Conservation (phyloP, 192 early-diverging fungal species). For the Obelidium mucronatum region DNA sequence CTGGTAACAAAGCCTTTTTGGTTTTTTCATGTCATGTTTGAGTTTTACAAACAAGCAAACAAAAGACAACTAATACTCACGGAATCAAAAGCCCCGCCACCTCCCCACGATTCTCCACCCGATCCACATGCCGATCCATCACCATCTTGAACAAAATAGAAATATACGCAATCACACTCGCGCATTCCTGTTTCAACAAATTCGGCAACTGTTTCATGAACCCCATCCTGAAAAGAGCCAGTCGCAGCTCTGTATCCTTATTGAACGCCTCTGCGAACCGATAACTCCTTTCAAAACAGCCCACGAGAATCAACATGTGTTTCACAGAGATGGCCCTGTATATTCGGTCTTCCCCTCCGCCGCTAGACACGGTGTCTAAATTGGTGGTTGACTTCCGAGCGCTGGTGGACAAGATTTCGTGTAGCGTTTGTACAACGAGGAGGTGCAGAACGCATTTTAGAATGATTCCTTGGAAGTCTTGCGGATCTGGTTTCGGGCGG, state of each 20-base stretch:
- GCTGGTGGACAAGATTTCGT: slow-evolving; percentile 69
- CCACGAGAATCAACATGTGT: slow-evolving; percentile 78
- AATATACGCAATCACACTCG: slow-evolving; percentile 61
- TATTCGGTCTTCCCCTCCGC: slow-evolving; percentile 41
- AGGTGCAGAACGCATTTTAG: slow-evolving; percentile 91
- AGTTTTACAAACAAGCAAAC: neutral
- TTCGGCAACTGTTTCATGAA: slow-evolving; percentile 89
- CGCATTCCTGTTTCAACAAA: slow-evolving; percentile 81
- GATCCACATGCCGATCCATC: slow-evolving; percentile 47
- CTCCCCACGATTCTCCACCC: slow-evolving; percentile 49
- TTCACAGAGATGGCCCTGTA: slow-evolving; percentile 60
- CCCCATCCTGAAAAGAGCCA: slow-evolving; percentile 73
- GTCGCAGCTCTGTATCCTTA: slow-evolving; percentile 69
- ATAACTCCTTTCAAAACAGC: slow-evolving; percentile 81
- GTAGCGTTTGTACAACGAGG: slow-evolving; percentile 86
- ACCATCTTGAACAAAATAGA: slow-evolving; percentile 71
- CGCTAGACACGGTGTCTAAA: neutral
- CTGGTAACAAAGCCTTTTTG: slow-evolving; percentile 52
- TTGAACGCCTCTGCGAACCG: slow-evolving; percentile 85
- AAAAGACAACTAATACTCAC: slow-evolving; percentile 28
- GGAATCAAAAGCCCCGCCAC: slow-evolving; percentile 63
- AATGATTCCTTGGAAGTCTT: slow-evolving; percentile 84
- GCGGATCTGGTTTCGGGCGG: slow-evolving; percentile 57
- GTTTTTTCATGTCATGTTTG: neutral
- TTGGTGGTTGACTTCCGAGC: slow-evolving; percentile 13